These are phyloP conservation scores for Pulveroboletus sp. DNA, from an alignment of 768 basidiomycete genomes.

Conservation along the genomic window DNA sequence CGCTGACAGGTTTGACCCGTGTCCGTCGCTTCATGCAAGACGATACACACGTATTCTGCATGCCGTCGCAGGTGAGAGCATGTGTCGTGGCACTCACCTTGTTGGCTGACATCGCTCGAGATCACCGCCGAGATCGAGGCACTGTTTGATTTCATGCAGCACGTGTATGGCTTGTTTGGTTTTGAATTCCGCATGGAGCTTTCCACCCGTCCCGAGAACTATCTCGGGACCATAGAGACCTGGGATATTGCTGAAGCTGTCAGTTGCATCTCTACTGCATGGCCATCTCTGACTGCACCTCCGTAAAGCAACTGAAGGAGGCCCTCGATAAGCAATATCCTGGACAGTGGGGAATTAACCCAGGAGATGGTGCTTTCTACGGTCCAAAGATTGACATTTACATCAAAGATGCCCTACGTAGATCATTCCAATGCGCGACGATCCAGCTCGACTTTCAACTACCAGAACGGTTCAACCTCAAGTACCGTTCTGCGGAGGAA, in stretches of 20 bases:
- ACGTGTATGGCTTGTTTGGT: conserved; percentile 90
- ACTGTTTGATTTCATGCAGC: conserved; percentile 93
- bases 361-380: conserved; percentile 98
- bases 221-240: conserved; percentile 80
- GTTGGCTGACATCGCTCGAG: conserved; percentile 33
- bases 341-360: conserved; percentile 88
- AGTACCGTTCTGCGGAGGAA: conserved; percentile 75
- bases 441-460: conserved; percentile 99
- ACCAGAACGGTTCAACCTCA: conserved; percentile 92
- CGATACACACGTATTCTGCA: conserved; percentile 98
- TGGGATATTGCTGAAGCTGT: conserved; percentile 90
- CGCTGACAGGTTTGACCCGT: conserved; percentile 86
- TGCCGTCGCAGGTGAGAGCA: conserved; percentile 70
- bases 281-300: conserved; percentile 4
- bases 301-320: conserved; percentile 66
- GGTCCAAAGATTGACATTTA: conserved; percentile 99
- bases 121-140: conserved; percentile 82
- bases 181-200: conserved; percentile 92
- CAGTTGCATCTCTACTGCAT: conserved; percentile 12
- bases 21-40: conserved; percentile 96
- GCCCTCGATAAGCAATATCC: conserved; percentile 84
- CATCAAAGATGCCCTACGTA: conserved; percentile 83
- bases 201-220: conserved; percentile 94
- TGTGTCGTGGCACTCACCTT: neutral
- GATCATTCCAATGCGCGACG: conserved; percentile 97